Evolutionary conservation across 176 grass and related monocot species (phyloP), one percentile per base, ranked within the genome.

Genomic region (Secale cereale): DNA sequence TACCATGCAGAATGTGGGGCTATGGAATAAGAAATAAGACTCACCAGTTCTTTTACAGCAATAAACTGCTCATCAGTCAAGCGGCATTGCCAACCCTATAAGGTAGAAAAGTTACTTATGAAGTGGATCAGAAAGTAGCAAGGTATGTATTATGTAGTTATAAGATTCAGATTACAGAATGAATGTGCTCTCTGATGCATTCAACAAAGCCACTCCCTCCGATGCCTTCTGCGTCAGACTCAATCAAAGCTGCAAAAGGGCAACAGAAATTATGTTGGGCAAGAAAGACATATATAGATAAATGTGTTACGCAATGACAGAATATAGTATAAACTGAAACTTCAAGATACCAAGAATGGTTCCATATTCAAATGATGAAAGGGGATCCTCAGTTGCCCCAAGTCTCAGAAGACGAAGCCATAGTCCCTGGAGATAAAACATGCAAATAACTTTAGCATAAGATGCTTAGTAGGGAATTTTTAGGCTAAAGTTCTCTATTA

Each of bases 341-440:
- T 73, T 82, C 72, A 87, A 37, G 33, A 87, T 98, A 99, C 97
- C 97, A 91, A 99, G 93, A 90, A 99, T 99, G 52, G 97, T 99
- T 90, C 97, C 97, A 83, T 99, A 99, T 96, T 99, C 97, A 77
- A 99, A 99, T 79, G 97, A 99, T 80, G 97, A 99, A 81, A 99
- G 97, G 74, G 97, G 97, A 91, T 99, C 97, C 72, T 99, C 97
- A 62, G 97, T 99, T 82, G 91, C 93, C 70, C 97, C 91, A 89
- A 99, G 97, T 85, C 93, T 94, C 61, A 99, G 88, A 82, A 99
- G 88, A 89, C 94, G 93, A 80, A 94, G 86, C 97, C 97, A 99
- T 39, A 99, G 91, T 86, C 97, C 93, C 97, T 99, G 83, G 84
- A 76, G 48, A 90, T 64, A 81, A 89, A 91, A 77, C 81, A 74